Conservation (phyloP, 345 rosid species). For the Clarkia xantiana region DNA sequence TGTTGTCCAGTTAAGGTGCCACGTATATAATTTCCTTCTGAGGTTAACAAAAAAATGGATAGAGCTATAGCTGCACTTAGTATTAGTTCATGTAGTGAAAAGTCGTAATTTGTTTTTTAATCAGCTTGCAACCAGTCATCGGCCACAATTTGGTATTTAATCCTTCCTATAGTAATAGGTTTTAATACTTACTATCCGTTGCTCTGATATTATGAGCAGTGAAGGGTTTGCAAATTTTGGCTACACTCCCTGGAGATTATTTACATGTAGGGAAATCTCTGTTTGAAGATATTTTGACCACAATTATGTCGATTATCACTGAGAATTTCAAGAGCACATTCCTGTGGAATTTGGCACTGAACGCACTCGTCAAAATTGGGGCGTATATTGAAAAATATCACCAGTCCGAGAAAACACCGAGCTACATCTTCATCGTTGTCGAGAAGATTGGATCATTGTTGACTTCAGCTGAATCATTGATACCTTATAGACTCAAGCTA, state of each 20-base stretch:
- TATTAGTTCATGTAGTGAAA: too few species aligned
- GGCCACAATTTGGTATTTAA: too few species aligned
- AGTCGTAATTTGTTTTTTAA: too few species aligned
- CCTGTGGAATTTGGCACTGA: conserved; percentile 56
- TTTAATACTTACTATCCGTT: too few species aligned
- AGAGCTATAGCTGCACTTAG: too few species aligned
- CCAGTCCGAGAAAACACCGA: conserved; percentile 38
- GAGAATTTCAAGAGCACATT: conserved; percentile 24
- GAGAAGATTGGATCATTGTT: conserved; percentile 35
- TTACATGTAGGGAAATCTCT: conserved; percentile 31
- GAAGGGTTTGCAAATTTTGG: conserved; percentile 67
- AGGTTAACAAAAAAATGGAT: too few species aligned
- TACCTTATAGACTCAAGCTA: conserved; percentile 42
- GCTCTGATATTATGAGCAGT: conserved; percentile 31
- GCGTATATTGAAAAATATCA: conserved; percentile 33
- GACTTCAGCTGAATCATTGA: conserved; percentile 26
- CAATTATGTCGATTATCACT: conserved; percentile 36
- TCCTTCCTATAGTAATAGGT: too few species aligned
- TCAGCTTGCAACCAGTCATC: too few species aligned
- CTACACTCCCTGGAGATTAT: conserved; percentile 40
- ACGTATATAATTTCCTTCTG: too few species aligned
- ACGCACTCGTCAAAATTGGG: conserved; percentile 60
- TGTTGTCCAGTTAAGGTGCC: too few species aligned
- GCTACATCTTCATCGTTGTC: conserved; percentile 48
- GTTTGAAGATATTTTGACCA: conserved; percentile 51